Evolutionary conservation across 352 stramenopile genomes (phyloP), one percentile per base, ranked within the genome.

Genomic region (Pelagophyceae sp.): DNA sequence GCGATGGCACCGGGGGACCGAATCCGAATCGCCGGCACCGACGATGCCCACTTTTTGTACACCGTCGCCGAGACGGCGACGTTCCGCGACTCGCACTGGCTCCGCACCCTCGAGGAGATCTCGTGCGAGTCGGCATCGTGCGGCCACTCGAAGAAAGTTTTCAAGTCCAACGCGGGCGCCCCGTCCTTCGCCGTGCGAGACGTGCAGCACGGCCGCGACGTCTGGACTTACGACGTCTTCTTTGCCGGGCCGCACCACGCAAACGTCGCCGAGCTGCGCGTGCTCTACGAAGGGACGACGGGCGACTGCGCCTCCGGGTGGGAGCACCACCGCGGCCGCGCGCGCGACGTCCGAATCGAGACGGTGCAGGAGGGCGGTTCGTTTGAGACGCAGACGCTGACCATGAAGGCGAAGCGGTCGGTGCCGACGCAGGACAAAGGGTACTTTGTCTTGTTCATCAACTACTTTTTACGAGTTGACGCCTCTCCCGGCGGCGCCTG

Each of bases 201-300:
- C 2, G 67, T 35, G 17, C 25, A 35, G 15, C 15, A 84, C 67
- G 86, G 86, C 17, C 76, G 84, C 72, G 82, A 90, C 72, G 85
- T 87, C 67, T 90, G 84, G 79, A 83, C 78, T 19, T 91, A 92
- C 78, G 86, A 91, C 67, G 81, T 92, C 27, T 89, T 85, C 75
- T 92, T 92, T 78, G 82, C 79, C 19, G 85, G 81, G 25, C 82
- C 82, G 29, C 80, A 89, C 76, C 86, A 88, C 75, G 80, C 75
- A 33, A 83, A 90, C 79, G 81, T 86, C 25, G 80, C 82, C n/a
- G n/a, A 85, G 72, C 78, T 91, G 38, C 61, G 76, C 69, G 72
- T 84, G 29, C 83, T 85, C 64, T 77, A 78, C 25, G 87, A 87
- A 79, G 45, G 45, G 45, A 84, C 80, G 23, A 83, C 84, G 80